Evolutionary conservation across 1,284 basidiomycete genomes (phyloP).

Genomic region (Naganishia cerealis): DNA sequence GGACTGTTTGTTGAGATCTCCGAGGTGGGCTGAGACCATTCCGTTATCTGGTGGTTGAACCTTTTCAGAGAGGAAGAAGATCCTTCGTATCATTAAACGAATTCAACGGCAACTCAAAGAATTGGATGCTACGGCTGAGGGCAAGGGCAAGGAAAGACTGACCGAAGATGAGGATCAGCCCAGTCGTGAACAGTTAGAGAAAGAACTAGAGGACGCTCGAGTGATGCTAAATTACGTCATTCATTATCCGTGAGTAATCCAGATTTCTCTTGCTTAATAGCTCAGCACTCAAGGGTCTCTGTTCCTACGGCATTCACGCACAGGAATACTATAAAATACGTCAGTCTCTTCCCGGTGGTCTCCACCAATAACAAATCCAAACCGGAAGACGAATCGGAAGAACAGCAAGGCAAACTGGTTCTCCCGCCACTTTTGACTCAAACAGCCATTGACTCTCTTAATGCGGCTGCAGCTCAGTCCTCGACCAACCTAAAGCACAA

Average conservation of each 20-base stretch:
- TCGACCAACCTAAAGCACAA: slow-evolving; percentile 50
- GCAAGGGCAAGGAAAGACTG: slow-evolving; percentile 31
- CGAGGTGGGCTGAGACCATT: background rate
- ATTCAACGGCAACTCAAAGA: slow-evolving; percentile 59
- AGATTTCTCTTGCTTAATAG: background rate
- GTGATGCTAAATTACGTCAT: slow-evolving; percentile 81
- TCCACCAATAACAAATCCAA: slow-evolving; percentile 26
- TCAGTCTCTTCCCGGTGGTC: slow-evolving; percentile 75
- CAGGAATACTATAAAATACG: slow-evolving; percentile 78
- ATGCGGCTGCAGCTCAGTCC: slow-evolving; percentile 44
- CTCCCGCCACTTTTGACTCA: slow-evolving; percentile 57
- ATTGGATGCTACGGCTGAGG: slow-evolving; percentile 24
- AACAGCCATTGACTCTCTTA: slow-evolving; percentile 41
- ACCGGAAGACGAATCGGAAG: slow-evolving; percentile 34
- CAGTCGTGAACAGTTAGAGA: slow-evolving; percentile 54
- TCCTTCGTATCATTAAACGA: slow-evolving; percentile 69
- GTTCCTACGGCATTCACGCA: slow-evolving; percentile 55
- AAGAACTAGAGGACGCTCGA: slow-evolving; percentile 63
- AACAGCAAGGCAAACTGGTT: slow-evolving; percentile 38
- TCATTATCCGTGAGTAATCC: slow-evolving; percentile 58
- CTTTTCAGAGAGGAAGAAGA: slow-evolving; percentile 72
- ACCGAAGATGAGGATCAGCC: slow-evolving; percentile 41
- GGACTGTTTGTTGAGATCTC: background rate
- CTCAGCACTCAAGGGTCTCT: slow-evolving; percentile 18
- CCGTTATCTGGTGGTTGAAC: background rate